Conservation (phyloP, 75 land plant species). For the Pinus tabuliformis region DNA sequence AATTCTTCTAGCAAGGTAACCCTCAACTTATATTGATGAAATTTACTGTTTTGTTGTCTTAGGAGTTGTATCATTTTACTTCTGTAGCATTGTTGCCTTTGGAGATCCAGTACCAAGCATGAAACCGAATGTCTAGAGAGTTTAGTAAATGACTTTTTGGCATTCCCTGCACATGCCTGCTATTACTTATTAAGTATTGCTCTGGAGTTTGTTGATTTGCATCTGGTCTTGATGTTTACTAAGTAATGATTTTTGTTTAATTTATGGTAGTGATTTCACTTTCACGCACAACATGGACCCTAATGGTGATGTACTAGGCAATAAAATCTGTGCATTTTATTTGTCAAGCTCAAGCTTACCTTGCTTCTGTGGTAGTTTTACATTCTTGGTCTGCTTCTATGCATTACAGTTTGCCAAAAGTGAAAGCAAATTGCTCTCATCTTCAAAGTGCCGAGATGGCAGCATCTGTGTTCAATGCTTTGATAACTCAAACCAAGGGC, state of each 20-base stretch:
- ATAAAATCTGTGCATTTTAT: background rate
- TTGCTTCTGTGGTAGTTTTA: background rate
- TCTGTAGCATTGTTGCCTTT: background rate
- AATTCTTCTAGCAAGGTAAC: conserved; percentile 2
- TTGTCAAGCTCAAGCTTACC: background rate
- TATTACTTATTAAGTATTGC: background rate
- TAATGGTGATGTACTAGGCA: background rate
- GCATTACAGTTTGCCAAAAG: background rate
- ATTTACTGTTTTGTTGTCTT: background rate
- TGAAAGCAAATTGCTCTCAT: conserved; percentile 1
- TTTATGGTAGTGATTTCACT: background rate
- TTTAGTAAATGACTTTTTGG: background rate
- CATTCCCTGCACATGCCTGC: background rate
- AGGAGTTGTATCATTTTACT: no score
- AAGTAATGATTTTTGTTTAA: background rate
- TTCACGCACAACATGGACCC: background rate
- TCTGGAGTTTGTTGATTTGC: background rate
- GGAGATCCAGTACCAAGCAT: background rate
- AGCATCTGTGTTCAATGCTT: background rate
- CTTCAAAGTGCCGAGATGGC: conserved; percentile 4
- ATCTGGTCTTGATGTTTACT: background rate
- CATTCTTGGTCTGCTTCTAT: background rate
- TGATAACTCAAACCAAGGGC: background rate
- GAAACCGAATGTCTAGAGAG: background rate
- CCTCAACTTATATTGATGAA: background rate